Evolutionary conservation across 176 grass and related monocot genomes (phyloP).

Genomic region (Poa annua): DNA sequence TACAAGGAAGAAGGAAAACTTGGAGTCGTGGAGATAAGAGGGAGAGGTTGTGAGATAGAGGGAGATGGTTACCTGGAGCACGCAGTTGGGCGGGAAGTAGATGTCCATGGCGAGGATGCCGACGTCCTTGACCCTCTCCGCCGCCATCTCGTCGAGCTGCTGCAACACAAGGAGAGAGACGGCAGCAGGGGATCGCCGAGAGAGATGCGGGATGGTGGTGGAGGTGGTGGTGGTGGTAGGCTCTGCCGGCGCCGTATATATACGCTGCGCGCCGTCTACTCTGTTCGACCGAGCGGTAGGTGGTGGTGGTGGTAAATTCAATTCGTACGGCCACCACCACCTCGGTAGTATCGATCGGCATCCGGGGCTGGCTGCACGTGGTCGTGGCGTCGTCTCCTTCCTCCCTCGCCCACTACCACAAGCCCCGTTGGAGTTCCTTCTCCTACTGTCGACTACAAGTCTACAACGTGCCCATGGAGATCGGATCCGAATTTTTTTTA

Average conservation of each 20-base stretch:
- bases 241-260: too few relatives aligned
- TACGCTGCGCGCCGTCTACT: too few relatives aligned
- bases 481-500: neutral
- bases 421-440: too few relatives aligned
- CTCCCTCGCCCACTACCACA: too few relatives aligned
- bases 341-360: too few relatives aligned
- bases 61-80: slow-evolving; percentile 65
- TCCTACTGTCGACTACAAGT: too few relatives aligned
- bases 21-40: neutral
- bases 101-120: slow-evolving; percentile 95
- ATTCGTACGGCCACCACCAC: too few relatives aligned
- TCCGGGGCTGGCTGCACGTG: too few relatives aligned
- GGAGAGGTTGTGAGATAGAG: too few relatives aligned
- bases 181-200: slow-evolving; percentile 38
- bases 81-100: slow-evolving; percentile 90
- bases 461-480: neutral
- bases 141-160: slow-evolving; percentile 42
- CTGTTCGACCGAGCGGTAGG: too few relatives aligned
- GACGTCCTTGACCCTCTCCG: slow-evolving; percentile 56
- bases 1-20: neutral
- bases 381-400: too few relatives aligned
- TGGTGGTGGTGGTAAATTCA: too few relatives aligned
- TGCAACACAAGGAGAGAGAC: neutral
- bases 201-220: neutral
- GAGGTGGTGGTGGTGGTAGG: neutral